These are phyloP conservation scores for Sarcodon aspratus DNA, from an alignment of 768 basidiomycete genomes.

Conservation along the genomic window DNA sequence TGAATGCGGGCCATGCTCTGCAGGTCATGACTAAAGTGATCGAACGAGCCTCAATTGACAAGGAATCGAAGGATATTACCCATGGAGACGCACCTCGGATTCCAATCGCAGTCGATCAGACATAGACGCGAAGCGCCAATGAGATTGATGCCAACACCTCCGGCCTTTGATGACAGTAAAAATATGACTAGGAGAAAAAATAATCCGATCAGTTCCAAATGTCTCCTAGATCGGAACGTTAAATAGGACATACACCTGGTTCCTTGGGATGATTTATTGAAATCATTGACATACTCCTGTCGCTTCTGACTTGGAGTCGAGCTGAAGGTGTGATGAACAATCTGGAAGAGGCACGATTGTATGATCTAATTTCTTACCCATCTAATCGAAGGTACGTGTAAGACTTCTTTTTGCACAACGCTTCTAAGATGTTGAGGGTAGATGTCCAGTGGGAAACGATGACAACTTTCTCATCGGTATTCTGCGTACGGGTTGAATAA, in stretches of 20 bases:
- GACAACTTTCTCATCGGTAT: conserved; percentile 88
- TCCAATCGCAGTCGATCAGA: conserved; percentile 89
- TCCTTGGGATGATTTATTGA: conserved; percentile 70
- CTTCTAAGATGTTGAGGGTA: conserved; percentile 86
- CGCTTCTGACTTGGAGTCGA: conserved; percentile 67
- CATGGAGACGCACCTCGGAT: conserved; percentile 53
- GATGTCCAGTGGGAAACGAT: conserved; percentile 95
- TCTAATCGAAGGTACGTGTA: conserved; percentile 84
- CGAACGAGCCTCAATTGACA: neutral
- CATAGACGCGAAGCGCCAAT: conserved; percentile 85
- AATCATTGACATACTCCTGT: conserved; percentile 79
- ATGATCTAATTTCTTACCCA: conserved; percentile 38
- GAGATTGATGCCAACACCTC: conserved; percentile 89
- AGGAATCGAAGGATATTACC: neutral
- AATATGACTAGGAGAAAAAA: conserved; percentile 55
- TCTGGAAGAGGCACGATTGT: neutral
- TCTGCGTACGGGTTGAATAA: conserved; percentile 21
- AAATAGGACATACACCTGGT: conserved; percentile 46
- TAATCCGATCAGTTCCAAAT: neutral
- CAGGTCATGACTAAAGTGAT: conserved; percentile 57
- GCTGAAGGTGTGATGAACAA: conserved; percentile 23
- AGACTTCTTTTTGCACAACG: conserved; percentile 61
- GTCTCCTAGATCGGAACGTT: neutral
- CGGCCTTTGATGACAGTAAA: conserved; percentile 88
- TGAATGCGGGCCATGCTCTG: conserved; percentile 98